Base-by-base conservation (phyloP, 2,329 filamentous ascomycete genomes). In the Curvularia verruculosa region DNA sequence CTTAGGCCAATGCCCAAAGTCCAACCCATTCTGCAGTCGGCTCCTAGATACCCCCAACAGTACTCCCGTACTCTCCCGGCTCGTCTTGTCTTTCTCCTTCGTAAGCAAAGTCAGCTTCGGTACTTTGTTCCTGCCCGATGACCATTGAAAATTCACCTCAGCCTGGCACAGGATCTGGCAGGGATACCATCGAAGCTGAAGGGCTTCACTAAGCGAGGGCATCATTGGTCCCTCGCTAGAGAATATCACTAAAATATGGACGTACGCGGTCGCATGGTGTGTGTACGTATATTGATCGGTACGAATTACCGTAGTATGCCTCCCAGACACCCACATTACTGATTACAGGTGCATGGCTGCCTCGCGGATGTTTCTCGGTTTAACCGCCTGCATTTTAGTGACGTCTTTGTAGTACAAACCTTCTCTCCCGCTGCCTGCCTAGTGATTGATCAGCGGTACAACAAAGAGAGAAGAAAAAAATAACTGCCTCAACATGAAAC, bases 141-240 rank as follows among this genome's bases (percentile, higher is more conserved):
- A 19, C 37, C 31, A 36, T 13, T 40, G n/a, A 19, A 15, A 23
- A 18, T 34, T 21, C 28, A 45, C 34, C 26, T 23, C 49, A 23
- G 44, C 44, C 48, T 49, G 44, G 19, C 18, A 19, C 3, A 50
- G 57, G 49, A 53, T 19, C 1, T 21, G 15, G 15, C 39, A 39
- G 26, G 54, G 57, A 36, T 49, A 44, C 49, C 45, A 43, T 52
- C 15, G 26, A 18, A 59, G 57, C 57, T 59, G 57, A 59, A 45
- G 19, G 21, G 28, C 13, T 28, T 26, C 43, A 45, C 47, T 49
- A 34, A 18, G 34, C 37, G 19, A n/a, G 29, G 13, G 10, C 15
- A 5, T 28, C 26, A 24, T 15, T 24, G 36, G 41, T 19, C n/a
- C 3, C n/a, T 19, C 21, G 6, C 26, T 28, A 12, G 24, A 19